phyloP scores from a whole-genome alignment of 768 basidiomycete species.

The Mycena chlorophos region DNA sequence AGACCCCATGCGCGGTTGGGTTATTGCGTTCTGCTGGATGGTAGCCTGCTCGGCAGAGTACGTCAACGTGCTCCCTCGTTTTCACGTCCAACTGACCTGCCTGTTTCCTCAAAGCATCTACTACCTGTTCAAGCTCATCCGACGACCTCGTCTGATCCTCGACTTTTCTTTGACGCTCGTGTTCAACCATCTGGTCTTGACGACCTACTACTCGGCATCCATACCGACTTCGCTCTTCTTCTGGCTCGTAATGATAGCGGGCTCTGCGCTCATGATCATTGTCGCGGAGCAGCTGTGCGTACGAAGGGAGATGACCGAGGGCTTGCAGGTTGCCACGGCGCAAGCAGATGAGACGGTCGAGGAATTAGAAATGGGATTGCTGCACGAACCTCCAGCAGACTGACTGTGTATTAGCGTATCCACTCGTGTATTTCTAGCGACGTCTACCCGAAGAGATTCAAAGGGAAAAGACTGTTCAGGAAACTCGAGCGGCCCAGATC shows the following conservation, averaged over 20 bases:
- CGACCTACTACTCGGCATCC: conserved; percentile 85
- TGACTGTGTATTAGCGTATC: background rate
- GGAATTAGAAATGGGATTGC: conserved; percentile 58
- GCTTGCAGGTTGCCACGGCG: conserved; percentile 55
- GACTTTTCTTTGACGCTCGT: conserved; percentile 91
- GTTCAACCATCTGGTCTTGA: conserved; percentile 90
- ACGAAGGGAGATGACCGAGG: conserved; percentile 85
- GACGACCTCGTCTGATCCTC: conserved; percentile 89
- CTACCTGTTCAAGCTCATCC: conserved; percentile 84
- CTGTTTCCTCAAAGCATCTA: conserved; percentile 48
- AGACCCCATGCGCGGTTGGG: conserved; percentile 86
- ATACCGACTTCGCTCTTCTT: conserved; percentile 91
- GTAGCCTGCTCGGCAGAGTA: conserved; percentile 83
- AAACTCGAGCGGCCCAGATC: no score
- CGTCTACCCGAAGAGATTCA: no score
- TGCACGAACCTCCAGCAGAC: conserved; percentile 29
- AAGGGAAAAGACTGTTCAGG: no score
- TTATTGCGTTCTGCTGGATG: conserved; percentile 86
- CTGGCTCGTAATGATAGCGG: conserved; percentile 77
- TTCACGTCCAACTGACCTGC: background rate
- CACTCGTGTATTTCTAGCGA: background rate
- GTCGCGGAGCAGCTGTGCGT: conserved; percentile 91
- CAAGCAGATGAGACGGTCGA: conserved; percentile 55
- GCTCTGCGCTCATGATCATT: conserved; percentile 73
- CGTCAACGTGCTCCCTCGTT: conserved; percentile 37